Base-by-base conservation (phyloP, 2,329 filamentous ascomycete genomes). In the Alternaria incomplexa region DNA sequence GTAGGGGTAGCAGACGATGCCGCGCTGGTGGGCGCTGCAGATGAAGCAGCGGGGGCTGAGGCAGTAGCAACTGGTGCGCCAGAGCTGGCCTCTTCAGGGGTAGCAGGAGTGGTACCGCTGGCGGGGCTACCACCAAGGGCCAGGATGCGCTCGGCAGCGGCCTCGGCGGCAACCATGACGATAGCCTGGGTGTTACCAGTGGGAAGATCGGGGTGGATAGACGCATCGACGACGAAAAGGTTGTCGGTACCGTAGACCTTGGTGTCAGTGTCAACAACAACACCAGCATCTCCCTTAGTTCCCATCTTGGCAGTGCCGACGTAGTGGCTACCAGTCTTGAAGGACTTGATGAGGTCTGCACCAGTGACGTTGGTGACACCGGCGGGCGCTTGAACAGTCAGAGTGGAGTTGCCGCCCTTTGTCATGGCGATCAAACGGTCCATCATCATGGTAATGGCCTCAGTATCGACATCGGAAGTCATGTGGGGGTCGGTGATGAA, bases 181-280 rank as follows among this genome's bases (percentile, higher is more conserved):
- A 88, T 85, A 1, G 88, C 85, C 51, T 87, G 86, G 2, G 90
- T 90, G 79, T 93, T 93, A 17, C 89, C 88, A 0, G 88, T 89
- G 3, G 89, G 84, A 68, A 91, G 86, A 65, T 90, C 90, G 0
- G 90, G 89, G 80, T 91, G 90, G 23, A 84, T 80, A 0, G 79
- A 81, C 1, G 80, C 82, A 62, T 84, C 82, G 3, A 84, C 82
- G 1, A 84, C 81, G 52, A 82, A 79, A 6, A 84, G 69, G 36
- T 83, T 82, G 48, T 78, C 68, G 2, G 82, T 81, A 3, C 78
- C 78, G 71, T 84, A 73, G 5, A 86, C 84, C 46, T 83, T 81
- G 55, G 84, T 73, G 46, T 73, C 43, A 6, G 64, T 68, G 17
- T 73, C 71, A 45, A 73, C 71, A 7, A 86, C 84, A 1, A 84